phyloP scores from a whole-genome alignment of 805 yeast species.

The Ogataea wickerhamii region DNA sequence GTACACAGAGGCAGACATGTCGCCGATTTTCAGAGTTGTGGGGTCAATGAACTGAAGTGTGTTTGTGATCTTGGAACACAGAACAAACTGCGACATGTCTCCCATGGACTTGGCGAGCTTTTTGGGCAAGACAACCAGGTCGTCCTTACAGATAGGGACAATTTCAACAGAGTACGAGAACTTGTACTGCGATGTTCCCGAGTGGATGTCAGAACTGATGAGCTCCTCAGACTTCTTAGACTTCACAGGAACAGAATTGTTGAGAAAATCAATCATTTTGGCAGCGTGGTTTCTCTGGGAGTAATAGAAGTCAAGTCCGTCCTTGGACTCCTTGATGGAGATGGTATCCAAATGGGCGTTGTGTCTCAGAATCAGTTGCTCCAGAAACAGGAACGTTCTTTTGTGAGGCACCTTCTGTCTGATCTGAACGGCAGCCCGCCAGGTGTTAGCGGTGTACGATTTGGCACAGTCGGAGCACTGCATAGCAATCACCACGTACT shows the following conservation, averaged over 20 bases:
- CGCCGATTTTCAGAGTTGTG: constrained; percentile 70
- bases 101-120: constrained; percentile 82
- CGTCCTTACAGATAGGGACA: constrained; percentile 96
- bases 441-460: constrained; percentile 92
- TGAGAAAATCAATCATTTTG: constrained; percentile 88
- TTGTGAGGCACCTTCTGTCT: constrained; percentile 97
- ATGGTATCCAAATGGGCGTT: constrained; percentile 93
- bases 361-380: constrained; percentile 89
- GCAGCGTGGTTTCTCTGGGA: constrained; percentile 86
- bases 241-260: constrained; percentile 80
- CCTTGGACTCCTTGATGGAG: constrained; percentile 86
- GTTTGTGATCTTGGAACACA: constrained; percentile 83
- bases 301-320: constrained; percentile 93
- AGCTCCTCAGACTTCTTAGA: constrained; percentile 85
- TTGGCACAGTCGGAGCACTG: constrained; percentile 99
- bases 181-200: constrained; percentile 83
- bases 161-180: constrained; percentile 91
- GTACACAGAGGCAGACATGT: constrained; percentile 63
- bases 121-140: constrained; percentile 86
- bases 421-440: constrained; percentile 97
- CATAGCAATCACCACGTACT: constrained; percentile 87
- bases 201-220: constrained; percentile 86
- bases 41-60: constrained; percentile 87
- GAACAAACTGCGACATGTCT: constrained; percentile 71
- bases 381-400: constrained; percentile 92